A percentile compares a stretch with the other conserved stretches of the same genome.
These are phyloP conservation scores for Goffeauzyma gilvescens DNA, from an alignment of 768 basidiomycete species.

Conservation along the genomic window DNA sequence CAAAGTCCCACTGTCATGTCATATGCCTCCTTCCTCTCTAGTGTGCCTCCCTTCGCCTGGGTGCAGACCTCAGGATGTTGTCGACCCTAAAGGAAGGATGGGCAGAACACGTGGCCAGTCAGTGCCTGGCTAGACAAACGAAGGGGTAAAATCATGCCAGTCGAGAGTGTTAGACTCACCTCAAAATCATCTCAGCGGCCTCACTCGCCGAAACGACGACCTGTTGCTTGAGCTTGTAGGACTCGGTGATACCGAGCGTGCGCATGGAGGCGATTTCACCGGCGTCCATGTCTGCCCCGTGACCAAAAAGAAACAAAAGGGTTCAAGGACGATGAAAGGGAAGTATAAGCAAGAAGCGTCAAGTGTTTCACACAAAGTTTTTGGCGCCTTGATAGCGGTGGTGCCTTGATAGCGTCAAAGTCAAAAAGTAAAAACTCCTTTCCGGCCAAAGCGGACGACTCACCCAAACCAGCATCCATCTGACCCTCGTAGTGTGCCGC, in stretches of 20 bases:
- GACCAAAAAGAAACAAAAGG: neutral
- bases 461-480: constrained; percentile 69
- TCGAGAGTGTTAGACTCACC: constrained; percentile 37
- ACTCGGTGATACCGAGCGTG: constrained; percentile 75
- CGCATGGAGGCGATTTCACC: constrained; percentile 76
- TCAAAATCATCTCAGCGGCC: constrained; percentile 94
- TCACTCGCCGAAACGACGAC: constrained; percentile 87
- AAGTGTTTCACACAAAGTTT: no score
- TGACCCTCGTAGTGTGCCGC: constrained; percentile 88
- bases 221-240: constrained; percentile 90
- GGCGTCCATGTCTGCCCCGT: constrained; percentile 71
- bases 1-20: no score
- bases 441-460: constrained; percentile 21
- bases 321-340: neutral
- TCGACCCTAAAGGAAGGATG: constrained; percentile 47
- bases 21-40: constrained; percentile 6
- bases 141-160: neutral
- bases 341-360: no score
- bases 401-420: no score
- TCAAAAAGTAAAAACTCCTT: no score
- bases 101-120: neutral
- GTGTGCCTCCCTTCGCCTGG: constrained; percentile 53
- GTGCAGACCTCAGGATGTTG: constrained; percentile 70
- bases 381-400: no score
- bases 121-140: constrained; percentile 5